phyloP scores from a whole-genome alignment of 192 early-diverging fungal genomes.

The Linnemannia elongata region DNA sequence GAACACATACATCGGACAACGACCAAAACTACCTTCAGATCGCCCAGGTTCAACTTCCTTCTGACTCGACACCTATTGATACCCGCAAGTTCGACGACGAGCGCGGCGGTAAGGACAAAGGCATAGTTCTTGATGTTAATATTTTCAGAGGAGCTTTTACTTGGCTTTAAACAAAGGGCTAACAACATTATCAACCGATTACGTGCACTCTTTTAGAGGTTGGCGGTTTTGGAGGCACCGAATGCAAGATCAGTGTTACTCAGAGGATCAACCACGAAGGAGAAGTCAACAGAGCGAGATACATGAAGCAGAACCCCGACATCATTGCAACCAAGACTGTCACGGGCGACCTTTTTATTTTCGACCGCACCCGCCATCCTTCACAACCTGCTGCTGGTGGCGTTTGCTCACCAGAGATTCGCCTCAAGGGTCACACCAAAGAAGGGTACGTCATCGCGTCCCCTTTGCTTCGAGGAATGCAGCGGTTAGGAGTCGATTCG shows the following conservation, averaged over 20 bases:
- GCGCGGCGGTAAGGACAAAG: constrained; percentile 68
- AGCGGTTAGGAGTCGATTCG: not conserved
- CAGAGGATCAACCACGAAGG: constrained; percentile 98
- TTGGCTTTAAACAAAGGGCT: not conserved
- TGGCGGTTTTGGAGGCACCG: constrained; percentile 85
- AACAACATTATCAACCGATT: not conserved
- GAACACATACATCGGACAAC: constrained; percentile 96
- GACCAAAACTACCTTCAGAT: constrained; percentile 99
- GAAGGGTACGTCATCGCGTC: constrained; percentile 81
- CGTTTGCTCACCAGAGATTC: constrained; percentile 88
- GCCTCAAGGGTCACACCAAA: constrained; percentile 87
- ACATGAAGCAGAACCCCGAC: constrained; percentile 96
- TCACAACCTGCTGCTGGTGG: constrained; percentile 81
- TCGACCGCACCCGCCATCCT: constrained; percentile 94
- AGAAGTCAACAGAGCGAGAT: constrained; percentile 98
- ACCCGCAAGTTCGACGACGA: constrained; percentile 78
- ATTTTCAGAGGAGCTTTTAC: not conserved
- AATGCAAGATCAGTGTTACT: constrained; percentile 83
- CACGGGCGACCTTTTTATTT: constrained; percentile 94
- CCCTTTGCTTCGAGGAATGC: not conserved
- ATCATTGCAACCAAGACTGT: constrained; percentile 96
- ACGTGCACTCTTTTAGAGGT: constrained; percentile 64
- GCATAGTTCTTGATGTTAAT: not conserved
- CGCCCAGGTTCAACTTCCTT: constrained; percentile 90
- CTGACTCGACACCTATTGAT: constrained; percentile 71